Evolutionary conservation across 2,329 filamentous ascomycete genomes (phyloP), one percentile per base, ranked within the genome.

Genomic region (Aspergillus clavatus): DNA sequence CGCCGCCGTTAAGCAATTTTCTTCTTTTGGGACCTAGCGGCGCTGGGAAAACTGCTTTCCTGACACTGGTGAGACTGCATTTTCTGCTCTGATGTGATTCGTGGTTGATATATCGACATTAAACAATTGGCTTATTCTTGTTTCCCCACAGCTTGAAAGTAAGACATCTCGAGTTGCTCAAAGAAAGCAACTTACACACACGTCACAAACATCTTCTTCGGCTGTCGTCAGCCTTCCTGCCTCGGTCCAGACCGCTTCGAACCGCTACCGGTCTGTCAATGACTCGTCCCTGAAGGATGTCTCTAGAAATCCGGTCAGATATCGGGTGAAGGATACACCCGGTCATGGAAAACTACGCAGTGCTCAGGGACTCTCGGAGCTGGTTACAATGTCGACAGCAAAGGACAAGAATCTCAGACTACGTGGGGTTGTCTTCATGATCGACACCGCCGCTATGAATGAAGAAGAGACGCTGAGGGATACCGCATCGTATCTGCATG

Each of bases 341-440:
- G 93, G 93, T 29, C 93, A 98, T 72, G 89, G 89, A 58, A 98
- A 98, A 72, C 81, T 98, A 47, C 87, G 93, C 49, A 79, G 82
- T 57, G 75, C 72, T 11, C 70, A 82, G 47, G 66, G 68, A 16
- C 64, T 74, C 41, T 61, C 73, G 16, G 62, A 65, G 40, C 58
- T 72, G 27, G 52, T 58, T 14, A 49, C 57, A 14, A 67, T 66
- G 61, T 48, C 58, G 11, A 38, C 45, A 5, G 56, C 62, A 6
- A 66, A 66, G 40, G 61, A 68, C 14, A 52, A 59, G 26, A 67
- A 67, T 21, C 61, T 57, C 22, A 67, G 49, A 53, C 72, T 91
- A 38, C 79, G 79, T 31, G 90, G 86, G 14, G 74, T 97, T 42
- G 78, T 97, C 41, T 98, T 91, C 66, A 72, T 96, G 51, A 81